Evolutionary conservation across 352 stramenopile species (phyloP), one percentile per base, ranked within the genome.

Genomic region (Globisporangium splendens): DNA sequence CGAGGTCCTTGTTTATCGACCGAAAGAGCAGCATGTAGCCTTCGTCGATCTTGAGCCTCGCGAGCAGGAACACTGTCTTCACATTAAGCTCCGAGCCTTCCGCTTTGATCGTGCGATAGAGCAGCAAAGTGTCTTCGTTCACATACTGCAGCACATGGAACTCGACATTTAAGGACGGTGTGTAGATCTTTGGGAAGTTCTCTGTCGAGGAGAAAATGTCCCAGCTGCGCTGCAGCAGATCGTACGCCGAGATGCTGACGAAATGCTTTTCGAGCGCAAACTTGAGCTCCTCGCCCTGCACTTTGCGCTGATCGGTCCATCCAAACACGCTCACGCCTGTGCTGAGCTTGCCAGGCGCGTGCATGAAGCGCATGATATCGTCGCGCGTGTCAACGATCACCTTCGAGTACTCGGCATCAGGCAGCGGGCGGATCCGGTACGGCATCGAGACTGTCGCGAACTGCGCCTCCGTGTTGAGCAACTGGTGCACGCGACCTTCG

Each of bases 201-300:
- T 69, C 51, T 0, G 75, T 68, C 12, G 61, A 73, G 14, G 74
- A 74, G 35, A 90, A 87, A 46, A 90, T 80, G 8, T 46, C 62
- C 80, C 80, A 90, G 57, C 73, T 81, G 14, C 73, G 66, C 21
- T 75, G 53, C 42, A 84, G 54, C 46, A 90, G 54, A 20, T 84
- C 73, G 50, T 54, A 46, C 20, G 77, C 69, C 7, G 69, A 72
- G 22, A 83, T 44, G 0, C 20, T 42, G 0, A 38, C 33, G 50
- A 90, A 86, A 15, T 66, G 52, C 52, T 90, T 90, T 38, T 87
- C 72, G 8, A 90, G 62, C 21, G 77, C 75, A 35, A 90, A 90
- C 54, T 86, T 85, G 41, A 87, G 58, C 20, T 69, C 68, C 4
- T 65, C 52, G 12, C 63, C 73, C 2, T 56, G 54, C 24, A 87